Evolutionary conservation across 2,329 filamentous ascomycete species (phyloP).

Genomic region (Zasmidium angulare): DNA sequence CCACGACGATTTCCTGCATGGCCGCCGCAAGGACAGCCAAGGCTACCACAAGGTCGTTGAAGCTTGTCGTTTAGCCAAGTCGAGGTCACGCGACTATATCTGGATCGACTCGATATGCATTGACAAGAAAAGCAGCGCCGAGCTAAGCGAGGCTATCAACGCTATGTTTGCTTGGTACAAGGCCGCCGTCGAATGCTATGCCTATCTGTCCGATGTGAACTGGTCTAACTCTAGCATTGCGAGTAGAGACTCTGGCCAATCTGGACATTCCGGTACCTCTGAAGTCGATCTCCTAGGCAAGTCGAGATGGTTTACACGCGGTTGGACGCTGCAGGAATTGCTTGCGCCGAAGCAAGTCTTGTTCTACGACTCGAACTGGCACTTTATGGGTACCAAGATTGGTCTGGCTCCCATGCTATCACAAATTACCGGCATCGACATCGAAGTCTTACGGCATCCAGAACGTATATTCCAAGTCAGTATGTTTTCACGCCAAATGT

Average conservation of each 20-base stretch:
- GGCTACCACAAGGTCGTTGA: constrained; percentile 12
- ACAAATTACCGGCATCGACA: neutral
- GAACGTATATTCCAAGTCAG: neutral
- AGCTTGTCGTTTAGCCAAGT: constrained; percentile 9
- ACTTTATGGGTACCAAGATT: constrained; percentile 3
- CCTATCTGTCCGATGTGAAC: constrained; percentile 26
- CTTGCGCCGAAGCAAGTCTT: constrained; percentile 11
- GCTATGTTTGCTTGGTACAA: constrained; percentile 36
- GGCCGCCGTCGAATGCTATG: constrained; percentile 36
- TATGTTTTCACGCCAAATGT: neutral
- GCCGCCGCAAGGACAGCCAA: constrained; percentile 4
- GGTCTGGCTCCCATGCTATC: neutral
- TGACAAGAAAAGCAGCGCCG: constrained; percentile 37
- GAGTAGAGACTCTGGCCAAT: neutral
- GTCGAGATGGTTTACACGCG: neutral
- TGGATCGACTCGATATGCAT: constrained; percentile 45
- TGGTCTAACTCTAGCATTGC: neutral
- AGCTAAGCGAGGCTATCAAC: constrained; percentile 37
- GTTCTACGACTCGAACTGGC: constrained; percentile 8
- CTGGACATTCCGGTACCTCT: neutral
- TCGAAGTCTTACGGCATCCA: neutral
- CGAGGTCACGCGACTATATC: constrained; percentile 23
- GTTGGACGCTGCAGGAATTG: constrained; percentile 13
- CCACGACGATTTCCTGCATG: constrained; percentile 4
- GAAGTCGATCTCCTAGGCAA: neutral